Conservation (phyloP, 345 rosid species). For the Noccaea caerulescens region DNA sequence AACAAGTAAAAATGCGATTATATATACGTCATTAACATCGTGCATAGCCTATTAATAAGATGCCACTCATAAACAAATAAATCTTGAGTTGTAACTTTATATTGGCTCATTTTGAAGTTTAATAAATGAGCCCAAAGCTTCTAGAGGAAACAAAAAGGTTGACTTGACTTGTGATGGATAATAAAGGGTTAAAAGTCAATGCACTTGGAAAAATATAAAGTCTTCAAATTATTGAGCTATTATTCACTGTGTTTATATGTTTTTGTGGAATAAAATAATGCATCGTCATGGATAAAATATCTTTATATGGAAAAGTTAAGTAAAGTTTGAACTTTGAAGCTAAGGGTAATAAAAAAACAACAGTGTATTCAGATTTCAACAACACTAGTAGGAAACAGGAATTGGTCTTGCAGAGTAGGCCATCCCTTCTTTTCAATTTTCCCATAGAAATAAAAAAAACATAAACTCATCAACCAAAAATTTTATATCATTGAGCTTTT, state of each 20-base stretch:
- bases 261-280: conserved; percentile 35
- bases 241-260: conserved; percentile 42
- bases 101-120: conserved; percentile 15
- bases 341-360: conserved; percentile 27
- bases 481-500: neutral
- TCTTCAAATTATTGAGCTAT: conserved; percentile 43
- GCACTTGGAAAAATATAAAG: conserved; percentile 40
- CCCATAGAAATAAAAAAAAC: neutral
- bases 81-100: neutral
- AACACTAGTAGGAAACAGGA: conserved; percentile 38
- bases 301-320: conserved; percentile 32
- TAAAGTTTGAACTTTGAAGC: conserved; percentile 39
- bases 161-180: conserved; percentile 48
- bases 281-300: conserved; percentile 32
- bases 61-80: conserved; percentile 1
- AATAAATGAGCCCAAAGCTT: conserved; percentile 28
- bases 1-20: conserved; percentile 30
- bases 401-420: conserved; percentile 42
- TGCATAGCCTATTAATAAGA: neutral
- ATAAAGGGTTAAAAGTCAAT: conserved; percentile 45
- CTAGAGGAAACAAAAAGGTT: conserved; percentile 40
- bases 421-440: conserved; percentile 17
- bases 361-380: conserved; percentile 40
- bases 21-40: conserved; percentile 22
- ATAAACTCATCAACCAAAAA: neutral